Evolutionary conservation across 305 asterid genomes (phyloP), one percentile per base, ranked within the genome.

Genomic region (Striga hermonthica): DNA sequence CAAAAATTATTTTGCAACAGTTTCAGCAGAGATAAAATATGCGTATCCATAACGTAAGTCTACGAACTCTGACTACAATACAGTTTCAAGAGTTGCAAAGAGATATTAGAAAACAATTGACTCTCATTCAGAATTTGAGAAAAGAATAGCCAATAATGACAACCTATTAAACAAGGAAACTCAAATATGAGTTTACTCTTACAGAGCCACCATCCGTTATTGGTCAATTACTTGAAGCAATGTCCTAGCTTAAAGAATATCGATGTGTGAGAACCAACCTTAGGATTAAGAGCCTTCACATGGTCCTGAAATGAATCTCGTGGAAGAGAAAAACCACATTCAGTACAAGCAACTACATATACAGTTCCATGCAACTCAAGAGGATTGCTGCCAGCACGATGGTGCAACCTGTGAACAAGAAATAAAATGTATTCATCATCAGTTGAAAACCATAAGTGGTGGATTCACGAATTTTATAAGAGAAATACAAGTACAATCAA

Each of bases 351-450:
- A 74, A 93, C 99, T 74, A 71, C 71, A 57, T 93, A 86, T n/a
- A 93, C 99, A 37, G 97, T 90, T 68, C 99, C 99, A 57, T 90
- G 99, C 79, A 93, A 80, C 78, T 93, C 99, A 39, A 93, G 89
- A 62, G 99, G 99, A 70, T 83, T 90, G 81, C 97, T 90, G 45
- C 99, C 99, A 68, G 96, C 95, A 66, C 84, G 91, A 79, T 93
- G 99, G 71, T 93, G 98, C 80, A 93, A 79, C 81, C 99, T 93
- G 86, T 38, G 66, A 73, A 60, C 34, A 38, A 72, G 67, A 78
- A 49, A 72, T 36, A 12, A 55, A 22, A 39, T 52, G 56, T 58
- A 66, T 49, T 58, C 45, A 62, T 37, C 13, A 22, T 58, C 74
- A 63, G 74, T 57, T 48, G 40, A 66, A 47, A 49, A 50, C 11